Conservation (phyloP, 169 alveolate genomes). For the Eimeria tenella region DNA sequence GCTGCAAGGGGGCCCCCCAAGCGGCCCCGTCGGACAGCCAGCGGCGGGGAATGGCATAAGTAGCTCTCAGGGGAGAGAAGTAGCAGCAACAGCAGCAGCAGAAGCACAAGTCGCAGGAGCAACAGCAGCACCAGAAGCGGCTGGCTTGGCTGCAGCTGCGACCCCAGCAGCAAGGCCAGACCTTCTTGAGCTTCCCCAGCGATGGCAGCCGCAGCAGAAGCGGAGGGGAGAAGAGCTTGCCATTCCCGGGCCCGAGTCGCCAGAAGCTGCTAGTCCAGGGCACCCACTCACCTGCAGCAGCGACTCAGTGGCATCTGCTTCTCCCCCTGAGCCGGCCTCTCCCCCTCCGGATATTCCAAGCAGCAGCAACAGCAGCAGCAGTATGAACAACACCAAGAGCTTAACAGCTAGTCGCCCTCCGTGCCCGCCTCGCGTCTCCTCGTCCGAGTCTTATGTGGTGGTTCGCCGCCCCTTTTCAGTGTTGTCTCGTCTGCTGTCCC, state of each 20-base stretch:
- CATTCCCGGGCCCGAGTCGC: background rate
- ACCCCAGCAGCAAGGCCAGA: background rate
- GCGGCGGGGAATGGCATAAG: background rate
- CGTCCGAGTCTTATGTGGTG: background rate
- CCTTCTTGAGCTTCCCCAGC: background rate
- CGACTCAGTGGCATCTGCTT: background rate
- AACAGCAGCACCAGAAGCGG: background rate
- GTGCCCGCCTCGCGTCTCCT: background rate
- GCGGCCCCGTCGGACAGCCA: background rate
- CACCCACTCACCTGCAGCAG: background rate
- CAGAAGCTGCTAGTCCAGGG: background rate
- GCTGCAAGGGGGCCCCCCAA: background rate
- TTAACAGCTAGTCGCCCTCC: background rate
- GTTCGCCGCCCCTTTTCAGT: conserved; percentile 59
- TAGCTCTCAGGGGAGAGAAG: background rate
- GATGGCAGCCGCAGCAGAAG: background rate
- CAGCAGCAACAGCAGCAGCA: conserved; percentile 44
- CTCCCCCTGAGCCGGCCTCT: background rate
- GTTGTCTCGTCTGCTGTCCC: conserved; percentile 31
- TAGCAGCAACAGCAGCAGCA: conserved; percentile 6
- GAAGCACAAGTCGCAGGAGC: conserved; percentile 11
- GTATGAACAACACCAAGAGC: conserved; percentile 1
- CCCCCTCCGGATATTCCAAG: background rate
- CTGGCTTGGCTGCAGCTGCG: background rate
- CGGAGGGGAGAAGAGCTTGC: background rate